phyloP scores from a whole-genome alignment of 2,329 filamentous ascomycete species.

The Verticillium isaacii region DNA sequence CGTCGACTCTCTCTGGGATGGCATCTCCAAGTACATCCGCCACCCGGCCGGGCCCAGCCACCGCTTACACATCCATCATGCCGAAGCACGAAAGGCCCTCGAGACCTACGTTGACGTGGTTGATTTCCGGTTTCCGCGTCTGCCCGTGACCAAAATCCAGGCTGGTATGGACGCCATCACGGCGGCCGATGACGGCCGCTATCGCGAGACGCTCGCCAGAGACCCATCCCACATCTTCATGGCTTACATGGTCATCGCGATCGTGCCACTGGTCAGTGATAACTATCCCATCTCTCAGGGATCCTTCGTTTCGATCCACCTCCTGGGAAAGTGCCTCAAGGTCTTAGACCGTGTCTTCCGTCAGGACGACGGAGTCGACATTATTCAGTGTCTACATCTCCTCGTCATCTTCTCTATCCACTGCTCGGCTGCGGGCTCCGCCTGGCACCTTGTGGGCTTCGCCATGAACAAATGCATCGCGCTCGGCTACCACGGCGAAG shows the following conservation, averaged over 20 bases:
- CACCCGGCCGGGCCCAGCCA: constrained; percentile 1
- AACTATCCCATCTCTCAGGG: constrained; percentile 9
- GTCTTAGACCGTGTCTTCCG: constrained; percentile 9
- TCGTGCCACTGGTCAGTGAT: constrained; percentile 10
- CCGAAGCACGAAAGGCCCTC: constrained; percentile 5
- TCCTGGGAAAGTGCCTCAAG: constrained; percentile 9
- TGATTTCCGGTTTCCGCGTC: constrained; percentile 10
- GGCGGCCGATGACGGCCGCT: background rate
- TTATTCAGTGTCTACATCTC: constrained; percentile 11
- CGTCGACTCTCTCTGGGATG: constrained; percentile 8
- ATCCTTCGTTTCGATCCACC: constrained; percentile 8
- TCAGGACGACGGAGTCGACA: constrained; percentile 11
- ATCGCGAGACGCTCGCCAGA: background rate
- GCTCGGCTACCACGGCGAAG: constrained; percentile 5
- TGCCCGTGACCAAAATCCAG: constrained; percentile 7
- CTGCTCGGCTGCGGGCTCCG: constrained; percentile 9
- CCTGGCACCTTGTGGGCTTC: constrained; percentile 12
- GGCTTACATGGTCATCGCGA: constrained; percentile 10
- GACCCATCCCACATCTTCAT: constrained; percentile 11
- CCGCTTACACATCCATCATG: constrained; percentile 4
- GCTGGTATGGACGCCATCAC: constrained; percentile 8
- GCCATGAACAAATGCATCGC: constrained; percentile 10
- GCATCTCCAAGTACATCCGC: constrained; percentile 11
- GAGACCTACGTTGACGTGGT: constrained; percentile 9
- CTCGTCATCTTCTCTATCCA: constrained; percentile 10